Base-by-base conservation (phyloP, 768 basidiomycete species). In the Tricholoma sp. region DNA sequence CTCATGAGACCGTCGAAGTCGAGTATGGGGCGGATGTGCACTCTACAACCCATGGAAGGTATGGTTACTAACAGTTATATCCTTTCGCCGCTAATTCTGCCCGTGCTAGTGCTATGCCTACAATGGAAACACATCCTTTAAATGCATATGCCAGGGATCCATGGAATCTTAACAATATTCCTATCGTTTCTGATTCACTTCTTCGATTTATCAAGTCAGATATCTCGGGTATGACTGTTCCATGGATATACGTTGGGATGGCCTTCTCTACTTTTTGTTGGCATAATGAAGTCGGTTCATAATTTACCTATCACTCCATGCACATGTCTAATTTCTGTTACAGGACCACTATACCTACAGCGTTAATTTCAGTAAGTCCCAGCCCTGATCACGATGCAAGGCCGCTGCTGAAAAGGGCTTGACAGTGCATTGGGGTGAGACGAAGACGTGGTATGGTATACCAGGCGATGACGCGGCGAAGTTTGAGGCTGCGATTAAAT, bases 21-120 rank as follows among this genome's bases (percentile, higher is more conserved):
- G 97, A 99, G 72, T 99, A 99, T 68, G 97, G 97, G n/a, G 97
- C 97, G 1, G 97, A 99, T 70, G 89, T 99, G 32, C 95, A 98
- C 72, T 96, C 94, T 8, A 95, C 94, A 0, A 96, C 91, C 7
- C 94, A 98, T 64, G 96, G 96, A 72, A 98, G 94, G 94, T 95
- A 71, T 59, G 82, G 43, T 14, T 55, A 24, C 22, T 5, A 47
- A 18, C 39, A 3, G 52, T 60, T 12, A 52, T 55, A 55, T 55
- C 37, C 19, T 47, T 31, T 59, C 24, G 52, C 51, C 43, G 8
- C 27, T 55, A 47, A 21, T 50, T 50, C 53, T 52, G 59, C 57
- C 29, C 51, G n/a, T 18, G 34, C 27, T 61, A 97, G 97, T 67
- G 95, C 89, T 3, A 95, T 96, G 85, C 96, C 97, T 1, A 94